Conservation (phyloP, 257 asterid species). For the Jacaranda copaia region DNA sequence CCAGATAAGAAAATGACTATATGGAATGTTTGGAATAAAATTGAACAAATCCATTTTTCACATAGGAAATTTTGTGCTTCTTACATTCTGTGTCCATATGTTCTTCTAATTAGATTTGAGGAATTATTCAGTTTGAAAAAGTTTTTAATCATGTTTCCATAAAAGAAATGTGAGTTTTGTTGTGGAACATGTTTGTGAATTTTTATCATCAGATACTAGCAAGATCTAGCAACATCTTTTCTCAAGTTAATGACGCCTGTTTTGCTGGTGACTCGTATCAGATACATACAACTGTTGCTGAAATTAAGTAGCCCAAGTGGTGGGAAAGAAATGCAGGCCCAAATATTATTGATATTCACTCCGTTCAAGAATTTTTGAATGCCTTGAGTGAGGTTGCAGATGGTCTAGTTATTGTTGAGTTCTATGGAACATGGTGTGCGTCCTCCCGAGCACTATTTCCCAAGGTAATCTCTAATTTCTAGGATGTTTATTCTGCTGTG, state of each 20-base stretch:
- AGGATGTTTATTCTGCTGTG: not conserved
- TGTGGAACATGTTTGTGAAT: slow-evolving; percentile 4
- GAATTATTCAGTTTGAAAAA: slow-evolving; percentile 20
- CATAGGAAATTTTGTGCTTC: not conserved
- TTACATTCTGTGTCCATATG: not conserved
- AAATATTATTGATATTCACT: slow-evolving; percentile 90
- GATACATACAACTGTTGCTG: slow-evolving; percentile 69
- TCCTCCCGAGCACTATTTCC: slow-evolving; percentile 91
- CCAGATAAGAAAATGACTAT: too few species aligned
- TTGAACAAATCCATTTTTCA: not conserved
- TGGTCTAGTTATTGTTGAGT: slow-evolving; percentile 81
- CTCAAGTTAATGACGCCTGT: slow-evolving; percentile 24
- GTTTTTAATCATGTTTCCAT: not conserved
- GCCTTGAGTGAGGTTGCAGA: slow-evolving; percentile 89
- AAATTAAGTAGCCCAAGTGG: slow-evolving; percentile 82
- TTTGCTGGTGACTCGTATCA: slow-evolving; percentile 38
- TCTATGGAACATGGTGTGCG: slow-evolving; percentile 97
- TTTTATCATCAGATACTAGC: not conserved
- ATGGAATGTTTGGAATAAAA: not conserved
- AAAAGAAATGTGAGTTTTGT: slow-evolving; percentile 12
- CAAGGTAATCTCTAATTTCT: slow-evolving; percentile 55
- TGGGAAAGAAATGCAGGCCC: slow-evolving; percentile 93
- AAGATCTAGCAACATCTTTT: slow-evolving; percentile 17
- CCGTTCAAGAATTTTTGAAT: slow-evolving; percentile 72
- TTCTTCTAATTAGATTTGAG: slow-evolving; percentile 9